A percentile compares a stretch with the other conserved stretches of the same genome.
phyloP scores from a whole-genome alignment of 2,329 filamentous ascomycete genomes.

The Cadophora gregata region DNA sequence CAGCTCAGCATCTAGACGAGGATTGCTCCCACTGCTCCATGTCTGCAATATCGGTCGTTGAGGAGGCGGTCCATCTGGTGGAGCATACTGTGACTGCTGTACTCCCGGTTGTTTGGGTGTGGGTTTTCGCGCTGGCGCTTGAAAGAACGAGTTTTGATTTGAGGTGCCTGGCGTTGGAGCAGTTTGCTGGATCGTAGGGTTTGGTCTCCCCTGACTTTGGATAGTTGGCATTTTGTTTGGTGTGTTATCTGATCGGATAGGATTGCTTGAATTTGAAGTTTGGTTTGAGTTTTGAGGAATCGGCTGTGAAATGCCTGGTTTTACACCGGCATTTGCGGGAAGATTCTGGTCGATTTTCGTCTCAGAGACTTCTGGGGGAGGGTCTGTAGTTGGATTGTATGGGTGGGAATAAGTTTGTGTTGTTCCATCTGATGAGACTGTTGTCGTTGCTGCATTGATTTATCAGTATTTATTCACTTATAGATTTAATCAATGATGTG shows the following conservation, averaged over 20 bases:
- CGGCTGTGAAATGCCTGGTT: conserved; percentile 18
- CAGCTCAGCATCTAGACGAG: conserved; percentile 10
- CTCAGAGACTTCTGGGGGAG: conserved; percentile 35
- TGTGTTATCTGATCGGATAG: conserved; percentile 1
- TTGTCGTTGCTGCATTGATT: conserved; percentile 34
- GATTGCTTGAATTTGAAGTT: neutral
- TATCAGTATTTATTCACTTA: conserved; percentile 15
- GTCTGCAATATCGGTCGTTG: conserved; percentile 7
- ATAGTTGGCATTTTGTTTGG: conserved; percentile 17
- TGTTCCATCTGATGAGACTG: conserved; percentile 35
- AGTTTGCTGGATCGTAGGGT: conserved; percentile 25
- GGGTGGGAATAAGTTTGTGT: conserved; percentile 36
- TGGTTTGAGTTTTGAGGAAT: neutral
- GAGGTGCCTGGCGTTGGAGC: conserved; percentile 22
- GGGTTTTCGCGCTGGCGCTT: conserved; percentile 25
- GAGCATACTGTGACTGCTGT: conserved; percentile 17
- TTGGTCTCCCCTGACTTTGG: conserved; percentile 14
- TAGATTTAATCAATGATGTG: neutral
- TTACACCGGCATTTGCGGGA: conserved; percentile 15
- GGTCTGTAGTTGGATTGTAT: conserved; percentile 37
- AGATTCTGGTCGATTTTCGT: conserved; percentile 29
- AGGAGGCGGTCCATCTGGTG: conserved; percentile 13
- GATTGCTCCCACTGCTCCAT: conserved; percentile 2
- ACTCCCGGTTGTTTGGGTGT: conserved; percentile 21
- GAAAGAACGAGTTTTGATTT: conserved; percentile 18